Conservation (phyloP, 2,329 filamentous ascomycete genomes). For the Incumbomyces lentus region DNA sequence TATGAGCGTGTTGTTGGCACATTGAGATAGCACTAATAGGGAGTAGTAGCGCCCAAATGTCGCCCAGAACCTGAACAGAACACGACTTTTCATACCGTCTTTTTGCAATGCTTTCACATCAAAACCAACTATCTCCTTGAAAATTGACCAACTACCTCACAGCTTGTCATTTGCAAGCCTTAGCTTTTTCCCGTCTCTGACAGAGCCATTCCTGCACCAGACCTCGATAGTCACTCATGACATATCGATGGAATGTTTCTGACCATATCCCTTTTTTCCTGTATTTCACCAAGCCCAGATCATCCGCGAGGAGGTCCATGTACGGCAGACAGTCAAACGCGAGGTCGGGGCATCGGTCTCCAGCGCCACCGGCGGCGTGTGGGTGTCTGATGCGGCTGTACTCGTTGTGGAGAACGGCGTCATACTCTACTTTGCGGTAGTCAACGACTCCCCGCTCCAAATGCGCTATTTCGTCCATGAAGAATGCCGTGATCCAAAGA, state of each 20-base stretch:
- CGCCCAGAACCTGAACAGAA: too few relatives aligned
- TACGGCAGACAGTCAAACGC: constrained; percentile 70
- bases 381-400: constrained; percentile 63
- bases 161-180: too few relatives aligned
- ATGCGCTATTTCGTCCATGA: constrained; percentile 40
- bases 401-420: constrained; percentile 54
- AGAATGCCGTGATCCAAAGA: constrained; percentile 57
- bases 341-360: constrained; percentile 54
- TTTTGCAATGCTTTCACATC: too few relatives aligned
- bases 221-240: constrained; percentile 30
- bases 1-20: too few relatives aligned
- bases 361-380: constrained; percentile 57
- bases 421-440: constrained; percentile 33
- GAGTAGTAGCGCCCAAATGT: too few relatives aligned
- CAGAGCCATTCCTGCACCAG: constrained; percentile 30
- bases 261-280: constrained; percentile 27
- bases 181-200: too few relatives aligned
- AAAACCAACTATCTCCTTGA: too few relatives aligned
- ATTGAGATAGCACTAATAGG: too few relatives aligned
- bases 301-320: constrained; percentile 55
- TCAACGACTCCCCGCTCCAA: constrained; percentile 22
- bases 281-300: constrained; percentile 49
- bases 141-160: too few relatives aligned
- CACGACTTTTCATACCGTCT: too few relatives aligned
- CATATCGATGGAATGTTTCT: constrained; percentile 31